Base-by-base conservation (phyloP, 805 yeast genomes). In the Komagataella pseudopastoris region DNA sequence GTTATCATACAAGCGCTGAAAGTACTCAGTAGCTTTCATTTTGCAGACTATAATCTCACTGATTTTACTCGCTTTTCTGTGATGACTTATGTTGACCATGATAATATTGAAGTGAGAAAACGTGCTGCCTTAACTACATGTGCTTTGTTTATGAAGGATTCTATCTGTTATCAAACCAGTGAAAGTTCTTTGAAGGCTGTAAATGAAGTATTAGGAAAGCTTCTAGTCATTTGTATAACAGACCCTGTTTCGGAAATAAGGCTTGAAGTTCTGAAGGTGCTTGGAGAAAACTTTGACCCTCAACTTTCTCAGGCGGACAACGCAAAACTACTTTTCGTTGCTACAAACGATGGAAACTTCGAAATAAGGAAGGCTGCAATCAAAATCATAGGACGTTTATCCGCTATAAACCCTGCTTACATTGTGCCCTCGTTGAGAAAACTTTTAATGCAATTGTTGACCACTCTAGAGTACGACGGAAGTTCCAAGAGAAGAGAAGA, bases 241-340 rank as follows among this genome's bases (percentile, higher is more conserved):
- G 99, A 93, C 58, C 88, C 96, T 0, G 78, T 78, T 3, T 78
- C 91, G 1, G 97, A 90, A 53, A 87, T 91, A 36, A 72, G 99
- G 52, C 68, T 86, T 7, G 90, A 86, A 55, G 88, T 91, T 0
- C 69, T 93, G 52, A 75, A 76, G 50, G 76, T 89, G 48, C 70
- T 95, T 44, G 86, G 86, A 44, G 76, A 81, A 2, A 75, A 76
- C 53, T 86, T 91, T 63, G 97, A 93, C 60, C 87, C 96, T 0
- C 98, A 93, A 60, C 67, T 93, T 36, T 88, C 97, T 0, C 98
- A 93, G 63, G 95, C 96, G 0, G 95, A 87, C 54, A 90, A 89
- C 63, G 91, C 90, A 36, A 74, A 88, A 51, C 67, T 90, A 12
- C 70, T 93, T 20, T 88, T 91, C 59, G 86, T 90, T 71, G 91